phyloP scores from a whole-genome alignment of 345 rosid genomes.

The Iberis pinnata region DNA sequence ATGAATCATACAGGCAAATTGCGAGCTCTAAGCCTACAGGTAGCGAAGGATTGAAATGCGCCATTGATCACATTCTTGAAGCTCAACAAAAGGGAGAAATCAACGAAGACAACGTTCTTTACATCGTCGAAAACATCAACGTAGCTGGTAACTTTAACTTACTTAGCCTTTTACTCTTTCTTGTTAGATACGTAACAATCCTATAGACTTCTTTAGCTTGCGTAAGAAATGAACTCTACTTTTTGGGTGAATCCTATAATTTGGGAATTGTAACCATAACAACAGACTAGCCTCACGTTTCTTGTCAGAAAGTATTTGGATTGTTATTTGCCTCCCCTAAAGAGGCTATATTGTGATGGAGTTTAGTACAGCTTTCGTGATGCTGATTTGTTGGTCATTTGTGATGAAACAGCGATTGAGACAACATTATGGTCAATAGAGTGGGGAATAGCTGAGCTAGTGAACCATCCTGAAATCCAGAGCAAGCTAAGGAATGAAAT shows the following conservation, averaged over 20 bases:
- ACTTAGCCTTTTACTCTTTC: conserved; percentile 1
- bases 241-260: not conserved
- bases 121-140: conserved; percentile 97
- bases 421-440: conserved; percentile 97
- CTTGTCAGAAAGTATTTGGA: not conserved
- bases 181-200: conserved; percentile 24
- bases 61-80: conserved; percentile 88
- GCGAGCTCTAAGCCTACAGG: conserved; percentile 51
- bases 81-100: conserved; percentile 90
- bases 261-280: conserved; percentile 1
- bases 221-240: not conserved
- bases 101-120: conserved; percentile 90
- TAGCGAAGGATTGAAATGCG: conserved; percentile 69
- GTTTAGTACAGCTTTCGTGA: not conserved
- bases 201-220: conserved; percentile 14
- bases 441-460: conserved; percentile 93
- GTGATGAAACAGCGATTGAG: conserved; percentile 63
- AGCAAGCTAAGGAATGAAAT: conserved; percentile 64
- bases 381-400: not conserved
- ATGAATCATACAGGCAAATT: conserved; percentile 43
- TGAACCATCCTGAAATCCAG: conserved; percentile 86
- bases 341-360: not conserved
- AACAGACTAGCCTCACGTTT: not conserved
- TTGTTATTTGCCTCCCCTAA: not conserved
- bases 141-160: conserved; percentile 56